Conservation (phyloP, 352 stramenopile genomes). For the Phytopythium cucurbitacearum region DNA sequence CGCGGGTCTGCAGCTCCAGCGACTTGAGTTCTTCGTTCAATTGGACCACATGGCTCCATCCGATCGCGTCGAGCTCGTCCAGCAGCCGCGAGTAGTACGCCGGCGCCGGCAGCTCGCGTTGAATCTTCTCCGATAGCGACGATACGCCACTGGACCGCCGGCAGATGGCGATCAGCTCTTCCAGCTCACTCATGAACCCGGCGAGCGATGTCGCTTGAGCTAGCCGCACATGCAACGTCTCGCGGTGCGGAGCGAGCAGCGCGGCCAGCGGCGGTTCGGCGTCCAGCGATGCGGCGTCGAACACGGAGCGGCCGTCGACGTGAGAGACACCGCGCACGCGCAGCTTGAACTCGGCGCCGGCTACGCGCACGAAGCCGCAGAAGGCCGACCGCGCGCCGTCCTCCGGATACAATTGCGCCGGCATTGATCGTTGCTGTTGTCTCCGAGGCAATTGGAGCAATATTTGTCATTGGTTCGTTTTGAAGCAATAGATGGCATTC, state of each 20-base stretch:
- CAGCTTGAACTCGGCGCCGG: constrained; percentile 43
- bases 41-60: constrained; percentile 49
- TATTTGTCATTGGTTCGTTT: too few species aligned
- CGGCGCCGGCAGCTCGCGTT: constrained; percentile 39
- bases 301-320: constrained; percentile 17
- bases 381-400: too few species aligned
- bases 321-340: constrained; percentile 31
- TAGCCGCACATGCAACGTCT: constrained; percentile 54
- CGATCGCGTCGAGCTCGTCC: constrained; percentile 51
- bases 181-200: constrained; percentile 44
- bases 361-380: constrained; percentile 53
- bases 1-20: constrained; percentile 46
- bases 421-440: too few species aligned
- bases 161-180: constrained; percentile 58
- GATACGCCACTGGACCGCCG: background rate
- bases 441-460: too few species aligned
- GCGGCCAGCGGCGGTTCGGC: constrained; percentile 45
- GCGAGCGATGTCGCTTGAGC: constrained; percentile 48
- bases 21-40: constrained; percentile 54
- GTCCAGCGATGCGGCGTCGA: constrained; percentile 42
- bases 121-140: background rate
- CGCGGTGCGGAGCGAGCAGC: constrained; percentile 31
- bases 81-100: constrained; percentile 60
- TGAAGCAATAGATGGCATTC: too few species aligned
- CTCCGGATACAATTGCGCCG: too few species aligned